These are phyloP conservation scores for Cornus kousa DNA, from an alignment of 148 eudicot genomes.

Conservation along the genomic window DNA sequence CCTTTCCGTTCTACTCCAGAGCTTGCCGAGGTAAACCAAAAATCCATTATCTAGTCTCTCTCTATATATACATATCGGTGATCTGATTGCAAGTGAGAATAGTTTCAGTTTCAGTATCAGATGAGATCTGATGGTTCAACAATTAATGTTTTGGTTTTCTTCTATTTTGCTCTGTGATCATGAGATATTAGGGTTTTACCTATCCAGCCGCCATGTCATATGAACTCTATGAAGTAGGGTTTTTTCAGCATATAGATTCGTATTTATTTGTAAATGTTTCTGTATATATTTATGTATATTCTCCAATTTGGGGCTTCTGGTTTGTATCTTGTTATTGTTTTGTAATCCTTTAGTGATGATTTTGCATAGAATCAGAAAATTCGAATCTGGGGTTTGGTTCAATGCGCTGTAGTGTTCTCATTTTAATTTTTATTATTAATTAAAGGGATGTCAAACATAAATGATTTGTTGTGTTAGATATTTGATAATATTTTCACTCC, in stretches of 20 bases:
- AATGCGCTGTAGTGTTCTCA: not conserved
- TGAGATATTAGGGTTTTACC: not conserved
- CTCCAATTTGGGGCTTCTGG: not conserved
- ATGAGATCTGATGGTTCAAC: not conserved
- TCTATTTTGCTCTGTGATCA: not conserved
- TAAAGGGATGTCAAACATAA: not conserved
- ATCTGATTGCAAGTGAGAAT: not conserved
- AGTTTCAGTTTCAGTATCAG: not conserved
- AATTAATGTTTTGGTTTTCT: not conserved
- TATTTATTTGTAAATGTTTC: not conserved
- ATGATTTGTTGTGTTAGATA: not conserved
- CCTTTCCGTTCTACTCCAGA: not conserved
- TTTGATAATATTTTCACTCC: not conserved
- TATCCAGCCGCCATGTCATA: not conserved
- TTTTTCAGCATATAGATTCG: not conserved
- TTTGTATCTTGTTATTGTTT: not conserved
- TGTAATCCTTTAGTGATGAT: not conserved
- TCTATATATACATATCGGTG: not conserved
- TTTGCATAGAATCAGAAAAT: not conserved
- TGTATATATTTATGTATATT: not conserved
- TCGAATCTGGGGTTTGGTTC: not conserved
- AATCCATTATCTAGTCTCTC: not conserved
- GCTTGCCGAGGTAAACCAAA: not conserved
- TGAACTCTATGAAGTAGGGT: too few species aligned
- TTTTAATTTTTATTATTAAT: not conserved